Evolutionary conservation across 108 stramenopile species (phyloP), one percentile per base, ranked within the genome.

Genomic region (Seminavis robusta): DNA sequence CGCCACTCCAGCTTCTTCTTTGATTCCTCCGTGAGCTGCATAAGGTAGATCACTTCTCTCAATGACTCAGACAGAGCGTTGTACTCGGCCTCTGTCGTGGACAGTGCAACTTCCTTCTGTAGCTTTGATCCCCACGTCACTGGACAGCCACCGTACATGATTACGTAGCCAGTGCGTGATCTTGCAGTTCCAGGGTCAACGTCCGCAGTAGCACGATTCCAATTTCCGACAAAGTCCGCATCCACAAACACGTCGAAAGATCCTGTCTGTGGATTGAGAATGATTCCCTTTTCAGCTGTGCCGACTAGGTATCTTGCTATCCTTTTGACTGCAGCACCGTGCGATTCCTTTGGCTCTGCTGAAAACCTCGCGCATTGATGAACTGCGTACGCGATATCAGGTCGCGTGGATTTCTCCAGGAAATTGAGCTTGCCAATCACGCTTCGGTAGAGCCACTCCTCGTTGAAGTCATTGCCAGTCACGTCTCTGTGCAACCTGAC

Each of bases 171-270:
- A 5, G 47, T 30, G 25, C 47, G 11, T 47, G 58, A 59, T 25
- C 43, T 47, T 4, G 44, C 58, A 15, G 44, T 59, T 24, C 31
- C 44, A 11, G 29, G 42, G 44, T 59, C 58, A 30, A 24, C 15
- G 4, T 20, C 4, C 8, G 44, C 45, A 1, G 34, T 37, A 3
- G 27, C 28, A 4, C n/a, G 10, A 47, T 59, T 4, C 6, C 28
- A 59, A 19, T 59, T 47, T 3, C 58, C 58, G 8, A 27, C 28
- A 17, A 45, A 59, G 43, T 59, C 41, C 3, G 69, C 73, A 57
- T 79, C 78, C 1, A 67, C 73, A 61, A 44, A 79, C 2, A 34
- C 34, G 11, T 77, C 76, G 0, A 77, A 53, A 10, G 53, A 56
- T 19, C 32, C 23, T 13, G 25, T 31, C 23, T 56, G 44, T 28